Evolutionary conservation across 768 basidiomycete genomes (phyloP), one percentile per base, ranked within the genome.

Genomic region (Leccinum arenicola): DNA sequence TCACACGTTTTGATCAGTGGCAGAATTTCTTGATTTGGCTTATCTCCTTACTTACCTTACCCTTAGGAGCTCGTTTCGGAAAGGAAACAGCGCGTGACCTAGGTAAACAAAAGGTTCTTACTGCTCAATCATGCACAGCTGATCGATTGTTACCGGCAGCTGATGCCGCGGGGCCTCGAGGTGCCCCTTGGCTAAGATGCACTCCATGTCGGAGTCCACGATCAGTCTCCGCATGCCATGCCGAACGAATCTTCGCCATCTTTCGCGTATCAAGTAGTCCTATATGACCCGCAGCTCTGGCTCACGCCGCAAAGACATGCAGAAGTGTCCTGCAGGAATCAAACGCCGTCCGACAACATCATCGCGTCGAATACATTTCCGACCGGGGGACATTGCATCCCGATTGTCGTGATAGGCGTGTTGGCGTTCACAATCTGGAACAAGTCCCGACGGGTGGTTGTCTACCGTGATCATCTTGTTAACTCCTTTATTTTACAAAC

Each of bases 401-500:
- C 10, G 25, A 29, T 10, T 27, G n/a, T 21, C 40, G 12, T 19
- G 23, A 15, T 19, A 11, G n/a, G 6, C 15, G 11, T 35, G 11
- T 45, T 9, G n/a, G 43, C 15, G 35, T 47, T 8, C 15, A 33
- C 40, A 8, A 14, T 23, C 47, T 40, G 35, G 50, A 33, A 36
- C 21, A 36, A 10, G 43, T 7, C 15, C 15, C 40, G 21, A 35
- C 12, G 1, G n/a, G 17, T 9, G 21, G 8, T 8, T 25, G 38
- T n/a, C 19, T 45, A 3, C 19, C 14, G 1, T 10, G 17, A 50
- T 57, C 47, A 36, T 23, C 27, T 17, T 38, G 0, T 19, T 52
- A 50, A 48, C 52, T 29, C 8, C 55, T 49, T 60, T 59, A 50
- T 55, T 29, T 36, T 50, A 36, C 40, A 21, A 33, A 38, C 5